Evolutionary conservation across 1,139 yeast genomes (phyloP), one percentile per base, ranked within the genome.

Genomic region (Protomyces arabidopsidicola): DNA sequence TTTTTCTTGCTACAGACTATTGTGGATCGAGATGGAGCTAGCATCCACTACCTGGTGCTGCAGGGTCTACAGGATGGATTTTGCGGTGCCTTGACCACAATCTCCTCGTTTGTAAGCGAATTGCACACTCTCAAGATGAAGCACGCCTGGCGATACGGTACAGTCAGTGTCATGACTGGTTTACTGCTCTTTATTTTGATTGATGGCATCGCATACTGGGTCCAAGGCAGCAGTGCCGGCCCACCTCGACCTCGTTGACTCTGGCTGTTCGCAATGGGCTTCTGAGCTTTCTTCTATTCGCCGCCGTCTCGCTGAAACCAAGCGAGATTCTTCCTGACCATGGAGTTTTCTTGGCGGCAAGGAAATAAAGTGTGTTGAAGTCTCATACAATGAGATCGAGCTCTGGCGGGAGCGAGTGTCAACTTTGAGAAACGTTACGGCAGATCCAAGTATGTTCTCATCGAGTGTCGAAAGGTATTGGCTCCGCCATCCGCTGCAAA

Each of bases 1-100:
- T 73, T 87, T 45, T 77, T 79, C 1, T 66, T 90, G 1, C 67
- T 88, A 5, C 75, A 74, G 39, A 71, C 83, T 67, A 42, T 31
- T 24, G 62, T 58, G 2, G 48, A 42, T 42, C 63, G 61, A 10
- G 58, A 56, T 6, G 58, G 63, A 34, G 18, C 71, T 66, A 52
- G 71, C 73, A 66, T 73, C 8, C 64, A 65, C 1, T 69, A 70
- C 71, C 65, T 74, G 69, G 65, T 70, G 60, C 50, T 75, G 70
- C 60, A 74, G 62, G 69, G 75, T 72, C 42, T 74, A 67, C 66
- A 70, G 69, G 68, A 75, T 65, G 66, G 74, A 58, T 66, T 70
- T 71, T 68, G 75, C 69, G 69, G 74, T 66, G 55, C 70, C 67
- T 60, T 72, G 67, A 55, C 72, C 69, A 65, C 73, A 60, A 60